Evolutionary conservation across 805 yeast genomes (phyloP).

Genomic region (Yarrowia phangngaensis): DNA sequence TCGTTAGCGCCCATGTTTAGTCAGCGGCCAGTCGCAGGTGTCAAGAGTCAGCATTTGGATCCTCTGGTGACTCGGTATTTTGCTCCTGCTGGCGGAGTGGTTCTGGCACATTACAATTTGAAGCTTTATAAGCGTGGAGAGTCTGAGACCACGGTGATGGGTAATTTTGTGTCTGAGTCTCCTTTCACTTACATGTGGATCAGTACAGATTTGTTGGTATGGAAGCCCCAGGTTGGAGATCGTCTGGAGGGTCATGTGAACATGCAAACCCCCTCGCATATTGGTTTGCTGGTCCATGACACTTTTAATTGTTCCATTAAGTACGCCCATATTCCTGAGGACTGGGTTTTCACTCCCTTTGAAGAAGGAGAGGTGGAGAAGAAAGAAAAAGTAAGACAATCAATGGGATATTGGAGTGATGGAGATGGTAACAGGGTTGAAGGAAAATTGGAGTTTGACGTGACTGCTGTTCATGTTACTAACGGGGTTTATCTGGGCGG

Average conservation of each 20-base stretch:
- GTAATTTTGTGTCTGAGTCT: conserved; percentile 67
- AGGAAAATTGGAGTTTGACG: conserved; percentile 74
- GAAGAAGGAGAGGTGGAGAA: conserved; percentile 29
- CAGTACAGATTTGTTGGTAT: conserved; percentile 71
- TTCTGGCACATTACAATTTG: conserved; percentile 72
- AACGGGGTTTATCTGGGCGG: conserved; percentile 85
- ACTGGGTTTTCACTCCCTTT: conserved; percentile 65
- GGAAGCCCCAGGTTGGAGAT: conserved; percentile 92
- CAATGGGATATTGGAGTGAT: conserved; percentile 87
- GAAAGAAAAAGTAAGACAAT: conserved; percentile 42
- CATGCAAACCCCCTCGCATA: conserved; percentile 92
- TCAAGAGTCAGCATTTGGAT: conserved; percentile 83
- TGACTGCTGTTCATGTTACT: conserved; percentile 61
- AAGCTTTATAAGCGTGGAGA: conserved; percentile 41
- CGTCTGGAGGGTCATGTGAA: conserved; percentile 78
- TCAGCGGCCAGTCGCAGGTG: conserved; percentile 67
- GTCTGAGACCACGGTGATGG: conserved; percentile 45
- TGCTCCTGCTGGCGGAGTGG: conserved; percentile 71
- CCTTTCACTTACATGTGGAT: conserved; percentile 92
- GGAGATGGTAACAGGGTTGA: conserved; percentile 68
- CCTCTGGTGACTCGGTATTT: conserved; percentile 82
- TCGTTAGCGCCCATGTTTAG: conserved; percentile 83
- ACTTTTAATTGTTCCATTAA: conserved; percentile 92
- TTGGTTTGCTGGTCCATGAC: conserved; percentile 86
- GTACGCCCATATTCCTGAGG: conserved; percentile 75